Evolutionary conservation across 108 stramenopile species (phyloP).

Genomic region (Pseudonitzschia pungens): DNA sequence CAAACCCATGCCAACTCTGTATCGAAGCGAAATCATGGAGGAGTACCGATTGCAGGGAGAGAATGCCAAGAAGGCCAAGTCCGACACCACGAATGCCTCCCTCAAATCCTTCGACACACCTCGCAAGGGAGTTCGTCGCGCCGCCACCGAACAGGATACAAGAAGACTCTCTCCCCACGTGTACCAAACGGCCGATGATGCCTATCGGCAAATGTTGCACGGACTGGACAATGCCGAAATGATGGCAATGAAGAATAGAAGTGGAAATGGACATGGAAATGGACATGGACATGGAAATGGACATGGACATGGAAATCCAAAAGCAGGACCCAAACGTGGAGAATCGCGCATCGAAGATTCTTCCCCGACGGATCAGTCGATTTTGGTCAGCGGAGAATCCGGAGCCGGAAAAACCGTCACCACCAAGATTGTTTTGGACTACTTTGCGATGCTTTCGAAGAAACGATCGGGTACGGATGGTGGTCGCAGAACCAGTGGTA

Average conservation of each 20-base stretch:
- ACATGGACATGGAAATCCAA: too few species aligned
- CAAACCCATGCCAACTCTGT: conserved; percentile 82
- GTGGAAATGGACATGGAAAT: too few species aligned
- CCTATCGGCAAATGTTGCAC: conserved; percentile 94
- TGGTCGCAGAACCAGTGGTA: conserved; percentile 5
- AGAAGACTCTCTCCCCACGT: conserved; percentile 86
- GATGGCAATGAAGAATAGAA: conserved; percentile 36
- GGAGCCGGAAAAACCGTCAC: conserved; percentile 98
- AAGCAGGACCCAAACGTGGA: background rate
- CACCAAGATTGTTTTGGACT: conserved; percentile 94
- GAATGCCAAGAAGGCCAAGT: conserved; percentile 1
- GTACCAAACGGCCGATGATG: conserved; percentile 91
- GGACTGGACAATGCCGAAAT: conserved; percentile 66
- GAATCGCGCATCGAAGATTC: conserved; percentile 9
- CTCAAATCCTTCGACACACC: conserved; percentile 39
- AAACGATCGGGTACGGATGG: conserved; percentile 15
- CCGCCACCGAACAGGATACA: conserved; percentile 22
- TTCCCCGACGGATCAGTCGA: conserved; percentile 76
- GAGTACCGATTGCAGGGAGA: conserved; percentile 76
- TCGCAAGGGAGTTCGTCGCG: background rate
- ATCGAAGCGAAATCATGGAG: conserved; percentile 76
- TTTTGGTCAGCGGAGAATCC: conserved; percentile 92
- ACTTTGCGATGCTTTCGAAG: conserved; percentile 83
- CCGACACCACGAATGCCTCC: conserved; percentile 8
- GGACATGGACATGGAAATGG: background rate